phyloP scores from a whole-genome alignment of 192 early-diverging fungal genomes.

The Coemansia sp. region DNA sequence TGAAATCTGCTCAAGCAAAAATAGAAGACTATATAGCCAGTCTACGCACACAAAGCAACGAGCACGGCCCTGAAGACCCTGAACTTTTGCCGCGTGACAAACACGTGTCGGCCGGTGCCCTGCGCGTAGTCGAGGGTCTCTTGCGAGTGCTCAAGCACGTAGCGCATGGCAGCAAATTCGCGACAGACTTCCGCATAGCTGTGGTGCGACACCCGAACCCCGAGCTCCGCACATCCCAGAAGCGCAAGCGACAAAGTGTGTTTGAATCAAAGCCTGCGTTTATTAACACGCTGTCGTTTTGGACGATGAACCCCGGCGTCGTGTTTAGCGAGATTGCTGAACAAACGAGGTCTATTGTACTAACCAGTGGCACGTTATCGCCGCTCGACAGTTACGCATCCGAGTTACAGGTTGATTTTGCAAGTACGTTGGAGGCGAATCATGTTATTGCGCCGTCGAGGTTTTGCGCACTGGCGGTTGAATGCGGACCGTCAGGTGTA shows the following conservation, averaged over 20 bases:
- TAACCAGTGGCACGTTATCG: conserved; percentile 70
- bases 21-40: conserved; percentile 26
- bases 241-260: neutral
- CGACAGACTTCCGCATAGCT: conserved; percentile 35
- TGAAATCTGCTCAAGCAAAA: neutral
- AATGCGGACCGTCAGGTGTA: conserved; percentile 46
- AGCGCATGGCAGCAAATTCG: conserved; percentile 6
- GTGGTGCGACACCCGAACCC: conserved; percentile 18
- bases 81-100: neutral
- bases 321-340: conserved; percentile 45
- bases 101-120: conserved; percentile 21
- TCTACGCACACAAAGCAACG: conserved; percentile 1
- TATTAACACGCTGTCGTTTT: conserved; percentile 40
- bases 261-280: neutral
- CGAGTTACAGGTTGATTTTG: conserved; percentile 59
- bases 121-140: conserved; percentile 26
- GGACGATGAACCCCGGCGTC: conserved; percentile 40
- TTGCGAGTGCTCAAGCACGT: conserved; percentile 26
- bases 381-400: conserved; percentile 60
- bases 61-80: neutral
- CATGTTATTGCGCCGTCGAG: conserved; percentile 69
- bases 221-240: conserved; percentile 3
- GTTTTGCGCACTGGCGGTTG: conserved; percentile 58
- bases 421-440: conserved; percentile 56
- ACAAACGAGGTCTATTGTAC: conserved; percentile 53